Conservation (phyloP, 2,329 filamentous ascomycete genomes). For the Didymella arachidicola region DNA sequence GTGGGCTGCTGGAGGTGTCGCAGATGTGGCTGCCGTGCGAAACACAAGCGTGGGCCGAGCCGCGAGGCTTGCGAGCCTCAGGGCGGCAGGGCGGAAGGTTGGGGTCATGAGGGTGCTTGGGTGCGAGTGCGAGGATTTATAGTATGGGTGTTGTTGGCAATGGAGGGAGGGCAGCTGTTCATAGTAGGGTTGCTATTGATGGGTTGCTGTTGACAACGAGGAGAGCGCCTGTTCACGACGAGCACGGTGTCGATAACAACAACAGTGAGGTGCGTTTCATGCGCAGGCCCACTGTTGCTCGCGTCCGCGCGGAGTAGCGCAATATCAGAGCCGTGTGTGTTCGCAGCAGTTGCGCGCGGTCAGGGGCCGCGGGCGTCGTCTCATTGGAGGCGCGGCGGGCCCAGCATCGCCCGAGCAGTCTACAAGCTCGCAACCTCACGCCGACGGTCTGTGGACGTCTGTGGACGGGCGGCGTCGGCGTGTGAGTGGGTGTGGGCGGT, state of each 20-base stretch:
- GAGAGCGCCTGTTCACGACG: neutral
- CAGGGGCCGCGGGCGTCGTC: constrained; percentile 19
- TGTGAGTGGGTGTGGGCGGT: neutral
- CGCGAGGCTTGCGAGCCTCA: constrained; percentile 11
- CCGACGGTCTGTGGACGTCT: neutral
- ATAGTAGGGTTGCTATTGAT: neutral
- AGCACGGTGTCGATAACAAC: too few relatives aligned
- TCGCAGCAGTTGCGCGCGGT: constrained; percentile 26
- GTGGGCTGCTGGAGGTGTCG: neutral
- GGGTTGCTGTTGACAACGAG: neutral
- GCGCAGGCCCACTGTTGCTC: constrained; percentile 1
- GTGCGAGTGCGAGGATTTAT: too few relatives aligned
- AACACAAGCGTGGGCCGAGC: constrained; percentile 17
- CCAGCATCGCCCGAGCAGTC: neutral
- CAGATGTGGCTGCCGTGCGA: neutral
- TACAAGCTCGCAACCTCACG: neutral
- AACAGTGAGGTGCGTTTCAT: neutral
- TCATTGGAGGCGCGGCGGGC: too few relatives aligned
- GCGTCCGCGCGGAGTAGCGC: constrained; percentile 13
- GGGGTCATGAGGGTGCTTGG: too few relatives aligned
- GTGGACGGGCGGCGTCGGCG: constrained; percentile 1
- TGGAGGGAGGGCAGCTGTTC: too few relatives aligned
- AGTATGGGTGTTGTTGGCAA: too few relatives aligned
- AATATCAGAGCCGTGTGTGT: constrained; percentile 11
- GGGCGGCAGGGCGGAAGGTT: neutral